Conservation (phyloP, 208 protist genomes). For the Angomonas desouzai region DNA sequence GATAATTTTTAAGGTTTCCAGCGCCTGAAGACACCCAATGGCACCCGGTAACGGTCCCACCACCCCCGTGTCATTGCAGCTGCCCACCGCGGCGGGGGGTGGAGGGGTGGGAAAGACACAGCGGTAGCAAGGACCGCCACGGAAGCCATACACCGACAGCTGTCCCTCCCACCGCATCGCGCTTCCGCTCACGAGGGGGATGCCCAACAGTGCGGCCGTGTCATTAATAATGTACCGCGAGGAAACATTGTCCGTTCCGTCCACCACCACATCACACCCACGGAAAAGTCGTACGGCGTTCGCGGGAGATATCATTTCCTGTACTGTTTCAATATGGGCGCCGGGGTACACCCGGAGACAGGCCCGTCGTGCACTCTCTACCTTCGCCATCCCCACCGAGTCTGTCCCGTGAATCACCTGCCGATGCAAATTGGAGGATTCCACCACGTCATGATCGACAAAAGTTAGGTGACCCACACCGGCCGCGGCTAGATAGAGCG, state of each 20-base stretch:
- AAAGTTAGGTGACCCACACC: constrained; percentile 89
- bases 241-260: constrained; percentile 91
- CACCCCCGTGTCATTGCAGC: constrained; percentile 92
- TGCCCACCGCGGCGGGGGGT: constrained; percentile 72
- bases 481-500: constrained; percentile 91
- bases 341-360: constrained; percentile 69
- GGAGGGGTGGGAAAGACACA: constrained; percentile 91
- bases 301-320: constrained; percentile 30
- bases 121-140: constrained; percentile 88
- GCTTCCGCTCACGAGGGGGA: constrained; percentile 92
- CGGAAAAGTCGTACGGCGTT: constrained; percentile 79
- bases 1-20: constrained; percentile 90
- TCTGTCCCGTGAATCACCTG: constrained; percentile 90
- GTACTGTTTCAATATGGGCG: constrained; percentile 32
- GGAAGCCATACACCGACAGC: constrained; percentile 86
- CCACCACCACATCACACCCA: constrained; percentile 87
- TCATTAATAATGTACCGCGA: constrained; percentile 95
- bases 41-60: constrained; percentile 90
- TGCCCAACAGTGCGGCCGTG: constrained; percentile 78
- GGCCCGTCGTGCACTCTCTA: constrained; percentile 61
- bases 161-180: constrained; percentile 95
- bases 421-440: constrained; percentile 92
- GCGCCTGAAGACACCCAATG: constrained; percentile 93
- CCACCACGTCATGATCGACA: constrained; percentile 93
- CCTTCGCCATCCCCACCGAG: constrained; percentile 69